Percentiles rank a stretch among this genome's conserved stretches.
These are phyloP conservation scores for Trypanosoma brucei DNA, from an alignment of 208 protist genomes.

Conservation along the genomic window DNA sequence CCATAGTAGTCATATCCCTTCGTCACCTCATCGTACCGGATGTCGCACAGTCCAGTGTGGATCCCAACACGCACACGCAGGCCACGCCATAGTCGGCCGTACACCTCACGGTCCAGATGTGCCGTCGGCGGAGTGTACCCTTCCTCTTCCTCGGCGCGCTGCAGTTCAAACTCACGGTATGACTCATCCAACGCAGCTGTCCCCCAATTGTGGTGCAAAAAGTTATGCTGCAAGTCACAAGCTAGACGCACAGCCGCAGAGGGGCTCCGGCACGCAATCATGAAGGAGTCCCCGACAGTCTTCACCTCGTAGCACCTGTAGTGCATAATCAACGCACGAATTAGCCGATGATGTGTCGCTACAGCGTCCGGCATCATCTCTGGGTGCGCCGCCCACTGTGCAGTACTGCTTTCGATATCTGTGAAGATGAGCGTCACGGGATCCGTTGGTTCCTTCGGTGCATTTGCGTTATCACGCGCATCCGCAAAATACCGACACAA, in stretches of 20 bases:
- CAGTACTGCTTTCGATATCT: constrained; percentile 72
- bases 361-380: constrained; percentile 55
- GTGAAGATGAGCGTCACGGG: constrained; percentile 18
- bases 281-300: constrained; percentile 80
- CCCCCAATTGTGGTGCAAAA: no score
- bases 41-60: no score
- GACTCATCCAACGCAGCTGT: no score
- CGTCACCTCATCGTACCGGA: no score
- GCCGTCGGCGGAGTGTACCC: constrained; percentile 25
- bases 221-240: constrained; percentile 31
- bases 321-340: constrained; percentile 44
- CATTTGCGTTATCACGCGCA: constrained; percentile 17
- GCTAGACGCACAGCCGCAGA: constrained; percentile 30
- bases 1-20: no score
- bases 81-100: constrained; percentile 27
- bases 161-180: no score
- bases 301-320: constrained; percentile 79
- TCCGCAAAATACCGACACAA: constrained; percentile 1
- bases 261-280: constrained; percentile 65
- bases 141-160: background rate
- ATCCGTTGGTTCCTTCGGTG: constrained; percentile 27
- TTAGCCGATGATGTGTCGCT: constrained; percentile 49
- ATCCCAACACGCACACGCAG: constrained; percentile 16
- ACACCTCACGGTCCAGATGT: constrained; percentile 25
- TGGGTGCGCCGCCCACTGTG: constrained; percentile 55